phyloP scores from a whole-genome alignment of 179 eudicot genomes.

The Sideroxylon spinosum region DNA sequence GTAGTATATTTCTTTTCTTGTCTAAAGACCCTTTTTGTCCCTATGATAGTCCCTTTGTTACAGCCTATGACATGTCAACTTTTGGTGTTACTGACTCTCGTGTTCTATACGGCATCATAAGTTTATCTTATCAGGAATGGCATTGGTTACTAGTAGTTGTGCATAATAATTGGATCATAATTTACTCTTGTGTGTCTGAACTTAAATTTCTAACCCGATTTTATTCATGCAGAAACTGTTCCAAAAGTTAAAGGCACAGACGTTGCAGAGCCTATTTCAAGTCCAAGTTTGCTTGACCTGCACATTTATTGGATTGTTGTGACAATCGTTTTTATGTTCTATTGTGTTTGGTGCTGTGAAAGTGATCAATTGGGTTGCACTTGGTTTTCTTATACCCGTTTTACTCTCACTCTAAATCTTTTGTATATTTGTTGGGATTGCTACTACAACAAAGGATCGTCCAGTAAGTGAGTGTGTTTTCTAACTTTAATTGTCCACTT shows the following conservation, averaged over 20 bases:
- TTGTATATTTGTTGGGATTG: conserved; percentile 83
- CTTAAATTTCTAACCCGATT: not conserved
- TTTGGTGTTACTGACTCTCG: not conserved
- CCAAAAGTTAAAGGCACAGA: conserved; percentile 80
- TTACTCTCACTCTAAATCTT: conserved; percentile 73
- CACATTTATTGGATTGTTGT: conserved; percentile 96
- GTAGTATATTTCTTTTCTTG: not conserved
- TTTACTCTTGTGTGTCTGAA: too few relatives aligned
- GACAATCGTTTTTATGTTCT: conserved; percentile 83
- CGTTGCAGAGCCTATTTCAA: conserved; percentile 54
- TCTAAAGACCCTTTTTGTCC: not conserved
- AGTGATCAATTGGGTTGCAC: conserved; percentile 95
- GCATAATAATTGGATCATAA: too few relatives aligned
- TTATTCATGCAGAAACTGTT: conserved; percentile 50
- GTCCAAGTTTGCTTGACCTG: conserved; percentile 87
- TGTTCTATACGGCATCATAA: too few relatives aligned
- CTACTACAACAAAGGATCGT: conserved; percentile 58
- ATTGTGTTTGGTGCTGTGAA: conserved; percentile 98
- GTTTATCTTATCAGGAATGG: too few relatives aligned
- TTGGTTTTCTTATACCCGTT: conserved; percentile 93
- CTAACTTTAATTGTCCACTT: not conserved
- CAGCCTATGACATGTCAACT: not conserved
- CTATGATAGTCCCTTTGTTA: not conserved
- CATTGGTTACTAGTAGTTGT: too few relatives aligned
- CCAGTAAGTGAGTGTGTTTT: conserved; percentile 57